Conservation (phyloP, 2,329 filamentous ascomycete genomes). For the Leptographium galeiforme region DNA sequence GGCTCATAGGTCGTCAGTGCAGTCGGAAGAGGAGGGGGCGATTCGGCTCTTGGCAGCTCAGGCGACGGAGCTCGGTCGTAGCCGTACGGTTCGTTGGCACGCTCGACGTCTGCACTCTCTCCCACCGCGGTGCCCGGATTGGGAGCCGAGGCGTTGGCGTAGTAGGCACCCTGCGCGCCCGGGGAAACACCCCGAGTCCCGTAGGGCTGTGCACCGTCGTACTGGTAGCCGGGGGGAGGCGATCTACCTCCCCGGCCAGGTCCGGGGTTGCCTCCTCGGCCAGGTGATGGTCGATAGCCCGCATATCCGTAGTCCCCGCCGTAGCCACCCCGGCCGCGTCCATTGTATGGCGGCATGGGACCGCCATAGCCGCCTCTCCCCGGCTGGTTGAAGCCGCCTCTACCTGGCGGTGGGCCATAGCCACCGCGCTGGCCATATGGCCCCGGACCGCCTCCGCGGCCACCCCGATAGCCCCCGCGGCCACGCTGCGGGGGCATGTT, state of each 20-base stretch:
- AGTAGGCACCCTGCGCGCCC: conserved; percentile 23
- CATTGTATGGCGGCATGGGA: conserved; percentile 14
- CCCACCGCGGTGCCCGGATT: neutral
- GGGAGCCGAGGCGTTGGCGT: conserved; percentile 14
- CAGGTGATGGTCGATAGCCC: neutral
- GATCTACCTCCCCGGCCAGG: conserved; percentile 24
- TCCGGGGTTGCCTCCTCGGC: conserved; percentile 5
- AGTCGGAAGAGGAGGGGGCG: conserved; percentile 46
- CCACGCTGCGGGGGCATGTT: conserved; percentile 27
- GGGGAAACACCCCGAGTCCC: conserved; percentile 22
- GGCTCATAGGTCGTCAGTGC: conserved; percentile 20
- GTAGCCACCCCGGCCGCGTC: conserved; percentile 5
- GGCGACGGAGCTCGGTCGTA: conserved; percentile 21
- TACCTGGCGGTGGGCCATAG: conserved; percentile 27
- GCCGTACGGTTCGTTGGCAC: conserved; percentile 28
- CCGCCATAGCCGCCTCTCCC: conserved; percentile 21
- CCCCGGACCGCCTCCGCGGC: conserved; percentile 34
- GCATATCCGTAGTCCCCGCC: neutral
- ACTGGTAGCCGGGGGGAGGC: conserved; percentile 31
- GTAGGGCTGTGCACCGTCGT: conserved; percentile 18
- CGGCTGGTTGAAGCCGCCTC: conserved; percentile 22
- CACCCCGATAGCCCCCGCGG: conserved; percentile 35
- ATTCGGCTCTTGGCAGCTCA: conserved; percentile 46
- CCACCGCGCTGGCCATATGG: conserved; percentile 34
- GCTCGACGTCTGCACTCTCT: neutral